Evolutionary conservation across 2,329 filamentous ascomycete species (phyloP), one percentile per base, ranked within the genome.

Genomic region (Aureobasidium lini): DNA sequence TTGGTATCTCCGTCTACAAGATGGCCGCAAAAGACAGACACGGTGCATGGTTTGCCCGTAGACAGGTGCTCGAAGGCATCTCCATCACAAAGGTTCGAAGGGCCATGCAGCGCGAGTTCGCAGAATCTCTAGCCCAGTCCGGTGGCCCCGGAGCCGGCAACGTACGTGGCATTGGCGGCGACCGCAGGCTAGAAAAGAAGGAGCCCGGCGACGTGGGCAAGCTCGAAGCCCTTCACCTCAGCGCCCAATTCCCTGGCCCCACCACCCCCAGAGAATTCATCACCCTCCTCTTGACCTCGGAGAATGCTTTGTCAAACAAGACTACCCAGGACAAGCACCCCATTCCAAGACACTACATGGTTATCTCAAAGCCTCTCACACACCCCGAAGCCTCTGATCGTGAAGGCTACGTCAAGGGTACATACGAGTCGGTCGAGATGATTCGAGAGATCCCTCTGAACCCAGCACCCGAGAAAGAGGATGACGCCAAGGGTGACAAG

Each of bases 371-470:
- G 71, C 93, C 93, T 1, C 89, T 90, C 67, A 73, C 81, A 18
- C 91, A 96, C 70, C 84, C 86, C 0, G 84, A 90, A 61, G 86
- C 88, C 36, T 85, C 86, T 18, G 80, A 81, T 11, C 80, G 87
- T 9, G 75, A 82, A 61, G 89, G 89, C 15, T 93, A 87, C 70
- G 89, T 96, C 50, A 82, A 90, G 42, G 93, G 92, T 3, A 81
- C 86, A 63, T 97, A 96, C 69, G 92, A 96, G 75, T 95, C 89
- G 1, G 87, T 96, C 15, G 93, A 97, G 73, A 80, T 96, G 64
- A 92, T 96, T 60, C 81, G 92, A 52, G 92, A 97, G 72, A 81
- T 96, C 13, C 87, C 86, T 0, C 70, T 85, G 9, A 76, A 70
- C 18, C 64, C 65, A 2, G 78, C 44, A 70, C 62, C 68, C 5